A percentile compares a stretch with the other conserved stretches of the same genome.
Conservation (phyloP, 768 basidiomycete species). For the Strobilomyces confusus region DNA sequence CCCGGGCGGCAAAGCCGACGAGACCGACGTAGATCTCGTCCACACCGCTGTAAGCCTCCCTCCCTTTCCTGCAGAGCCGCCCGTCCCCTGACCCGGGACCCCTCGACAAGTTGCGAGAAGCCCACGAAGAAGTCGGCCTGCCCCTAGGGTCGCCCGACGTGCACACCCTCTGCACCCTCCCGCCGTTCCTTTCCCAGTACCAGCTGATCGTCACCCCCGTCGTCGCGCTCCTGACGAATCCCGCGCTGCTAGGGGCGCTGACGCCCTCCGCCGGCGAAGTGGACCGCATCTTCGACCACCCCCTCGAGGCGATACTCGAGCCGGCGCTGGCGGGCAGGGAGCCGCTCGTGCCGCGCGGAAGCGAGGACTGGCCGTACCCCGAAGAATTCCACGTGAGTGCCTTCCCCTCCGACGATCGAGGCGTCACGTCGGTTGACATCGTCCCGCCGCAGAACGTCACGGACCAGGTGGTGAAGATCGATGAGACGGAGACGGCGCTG, state of each 20-base stretch:
- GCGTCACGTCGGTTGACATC: not conserved
- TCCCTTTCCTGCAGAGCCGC: not conserved
- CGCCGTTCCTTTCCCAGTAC: slow-evolving; percentile 65
- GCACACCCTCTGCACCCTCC: slow-evolving; percentile 55
- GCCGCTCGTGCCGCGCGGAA: slow-evolving; percentile 50
- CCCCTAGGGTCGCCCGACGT: slow-evolving; percentile 54
- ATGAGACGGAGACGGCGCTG: slow-evolving; percentile 44
- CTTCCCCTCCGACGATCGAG: not conserved
- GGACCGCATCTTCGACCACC: slow-evolving; percentile 74
- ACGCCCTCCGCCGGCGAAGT: slow-evolving; percentile 66
- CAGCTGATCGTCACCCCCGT: slow-evolving; percentile 76
- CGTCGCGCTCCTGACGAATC: slow-evolving; percentile 61
- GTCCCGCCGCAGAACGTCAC: slow-evolving; percentile 50
- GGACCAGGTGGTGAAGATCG: slow-evolving; percentile 40
- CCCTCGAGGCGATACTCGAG: slow-evolving; percentile 68
- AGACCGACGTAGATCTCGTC: slow-evolving; percentile 55
- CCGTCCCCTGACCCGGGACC: too few relatives aligned
- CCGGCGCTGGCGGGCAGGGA: slow-evolving; percentile 44
- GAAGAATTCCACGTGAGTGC: slow-evolving; percentile 63
- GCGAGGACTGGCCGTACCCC: slow-evolving; percentile 79
- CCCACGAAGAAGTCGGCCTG: slow-evolving; percentile 78
- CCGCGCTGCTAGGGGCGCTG: slow-evolving; percentile 45
- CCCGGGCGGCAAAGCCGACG: slow-evolving; percentile 78
- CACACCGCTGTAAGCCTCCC: slow-evolving; percentile 66
- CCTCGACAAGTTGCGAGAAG: slow-evolving; percentile 64